phyloP scores from a whole-genome alignment of 345 rosid species.

The Corchorus capsularis region DNA sequence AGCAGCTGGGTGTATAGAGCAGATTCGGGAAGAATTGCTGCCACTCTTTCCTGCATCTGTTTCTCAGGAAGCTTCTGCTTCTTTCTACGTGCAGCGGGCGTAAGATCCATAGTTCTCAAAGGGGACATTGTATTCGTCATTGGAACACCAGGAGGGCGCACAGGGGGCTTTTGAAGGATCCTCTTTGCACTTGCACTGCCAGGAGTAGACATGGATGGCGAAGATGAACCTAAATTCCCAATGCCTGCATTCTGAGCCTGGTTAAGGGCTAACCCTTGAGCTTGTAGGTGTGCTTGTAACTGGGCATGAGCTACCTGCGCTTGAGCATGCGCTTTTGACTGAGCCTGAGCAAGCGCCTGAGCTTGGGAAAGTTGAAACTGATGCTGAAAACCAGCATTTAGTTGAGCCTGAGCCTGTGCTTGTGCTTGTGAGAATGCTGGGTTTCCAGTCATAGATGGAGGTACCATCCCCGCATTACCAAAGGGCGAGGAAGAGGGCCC shows the following conservation, averaged over 20 bases:
- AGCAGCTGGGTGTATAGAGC: conserved; percentile 96
- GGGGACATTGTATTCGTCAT: conserved; percentile 63
- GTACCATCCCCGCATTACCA: conserved; percentile 73
- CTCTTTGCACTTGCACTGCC: conserved; percentile 60
- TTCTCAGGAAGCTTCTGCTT: conserved; percentile 95
- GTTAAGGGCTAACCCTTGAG: conserved; percentile 61
- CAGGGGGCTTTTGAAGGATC: conserved; percentile 68
- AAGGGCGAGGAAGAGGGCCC: conserved; percentile 71
- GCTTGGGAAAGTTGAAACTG: conserved; percentile 77
- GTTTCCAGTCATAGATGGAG: conserved; percentile 56
- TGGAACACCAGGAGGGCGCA: conserved; percentile 75
- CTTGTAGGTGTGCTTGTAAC: conserved; percentile 79
- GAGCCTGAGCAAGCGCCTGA: conserved; percentile 56
- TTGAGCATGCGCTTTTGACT: conserved; percentile 48
- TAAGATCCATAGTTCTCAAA: conserved; percentile 76
- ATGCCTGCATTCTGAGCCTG: conserved; percentile 58
- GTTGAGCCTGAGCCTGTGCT: conserved; percentile 50
- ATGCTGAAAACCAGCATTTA: conserved; percentile 56
- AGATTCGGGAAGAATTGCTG: conserved; percentile 94
- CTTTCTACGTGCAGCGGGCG: conserved; percentile 78
- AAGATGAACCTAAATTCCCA: conserved; percentile 66
- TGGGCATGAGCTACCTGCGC: conserved; percentile 70
- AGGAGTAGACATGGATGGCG: conserved; percentile 66
- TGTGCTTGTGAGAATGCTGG: conserved; percentile 57
- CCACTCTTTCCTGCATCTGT: conserved; percentile 87